Evolutionary conservation across 768 basidiomycete species (phyloP), one percentile per base, ranked within the genome.

Genomic region (Coprinellus aureogranulatus): DNA sequence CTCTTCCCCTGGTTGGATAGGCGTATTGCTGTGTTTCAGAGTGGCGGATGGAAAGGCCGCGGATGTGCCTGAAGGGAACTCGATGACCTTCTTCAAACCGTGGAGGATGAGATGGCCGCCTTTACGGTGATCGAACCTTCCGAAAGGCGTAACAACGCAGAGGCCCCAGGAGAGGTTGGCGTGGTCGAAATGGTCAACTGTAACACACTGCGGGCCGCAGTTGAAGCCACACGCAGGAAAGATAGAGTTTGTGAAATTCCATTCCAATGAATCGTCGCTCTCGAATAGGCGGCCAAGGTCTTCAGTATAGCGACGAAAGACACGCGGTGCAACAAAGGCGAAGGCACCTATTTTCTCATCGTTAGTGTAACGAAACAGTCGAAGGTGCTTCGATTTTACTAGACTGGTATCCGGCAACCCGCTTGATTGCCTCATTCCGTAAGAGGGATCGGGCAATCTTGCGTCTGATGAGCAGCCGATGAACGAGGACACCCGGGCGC

Each of bases 131-230:
- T 54, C 40, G 25, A 54, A 54, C 9, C 45, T 11, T 16, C 53
- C 53, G 16, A 54, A 18, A n/a, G 53, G 22, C 40, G 16, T n/a
- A 18, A 54, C 10, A 20, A 23, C 11, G 25, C 55, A 57, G 27
- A 41, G 45, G 22, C 55, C 55, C 28, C 48, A 57, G 16, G 46
- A 28, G 25, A 39, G 46, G 46, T 57, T 57, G 25, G 18, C 50
- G 25, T 6, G 23, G 30, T 49, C 55, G 34, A 23, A 22, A 34
- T 57, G 55, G 14, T 4, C 18, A n/a, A 23, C 4, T 20, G 41
- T 41, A 20, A 22, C 30, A 22, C 18, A 28, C 10, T 26, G 37
- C 18, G 59, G 59, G 12, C 37, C 40, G 31, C 42, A 57, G 37
- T 57, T 55, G 48, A 55, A 49, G 23, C 31, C 16, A 12, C 26